Conservation (phyloP, 352 stramenopile species). For the Globisporangium cederbergense region DNA sequence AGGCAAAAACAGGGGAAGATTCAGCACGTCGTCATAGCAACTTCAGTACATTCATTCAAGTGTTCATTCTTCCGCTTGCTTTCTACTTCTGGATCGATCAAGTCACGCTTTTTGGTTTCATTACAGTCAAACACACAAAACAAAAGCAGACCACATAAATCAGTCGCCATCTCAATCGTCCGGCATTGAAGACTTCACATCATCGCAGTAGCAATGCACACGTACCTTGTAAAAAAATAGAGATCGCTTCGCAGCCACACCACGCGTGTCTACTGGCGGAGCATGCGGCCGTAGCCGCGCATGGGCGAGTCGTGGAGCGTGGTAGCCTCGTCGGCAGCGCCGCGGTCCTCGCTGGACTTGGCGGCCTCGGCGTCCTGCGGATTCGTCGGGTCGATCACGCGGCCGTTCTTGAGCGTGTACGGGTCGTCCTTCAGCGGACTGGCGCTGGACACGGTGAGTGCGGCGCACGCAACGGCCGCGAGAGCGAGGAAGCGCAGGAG, state of each 20-base stretch:
- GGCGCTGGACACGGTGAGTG: background rate
- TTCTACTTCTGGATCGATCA: background rate
- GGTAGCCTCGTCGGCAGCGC: background rate
- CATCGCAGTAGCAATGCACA: background rate
- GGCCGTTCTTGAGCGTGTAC: constrained; percentile 10
- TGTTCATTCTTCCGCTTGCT: background rate
- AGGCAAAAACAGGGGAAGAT: background rate
- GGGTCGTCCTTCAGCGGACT: constrained; percentile 4
- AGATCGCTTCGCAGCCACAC: background rate
- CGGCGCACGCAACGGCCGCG: background rate
- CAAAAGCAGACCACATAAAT: background rate
- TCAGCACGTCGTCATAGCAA: background rate
- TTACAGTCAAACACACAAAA: background rate
- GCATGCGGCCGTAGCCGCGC: constrained; percentile 3
- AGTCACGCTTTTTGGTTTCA: background rate
- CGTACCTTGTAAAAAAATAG: background rate
- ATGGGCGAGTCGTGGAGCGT: constrained; percentile 12
- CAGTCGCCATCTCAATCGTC: background rate
- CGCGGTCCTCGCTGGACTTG: background rate
- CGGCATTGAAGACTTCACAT: background rate
- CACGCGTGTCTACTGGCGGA: background rate
- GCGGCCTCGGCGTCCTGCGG: background rate
- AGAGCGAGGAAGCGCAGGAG: constrained; percentile 1
- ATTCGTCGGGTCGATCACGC: constrained; percentile 12
- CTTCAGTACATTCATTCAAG: background rate